Conservation (phyloP, 345 rosid species). For the Euphorbia peplus region DNA sequence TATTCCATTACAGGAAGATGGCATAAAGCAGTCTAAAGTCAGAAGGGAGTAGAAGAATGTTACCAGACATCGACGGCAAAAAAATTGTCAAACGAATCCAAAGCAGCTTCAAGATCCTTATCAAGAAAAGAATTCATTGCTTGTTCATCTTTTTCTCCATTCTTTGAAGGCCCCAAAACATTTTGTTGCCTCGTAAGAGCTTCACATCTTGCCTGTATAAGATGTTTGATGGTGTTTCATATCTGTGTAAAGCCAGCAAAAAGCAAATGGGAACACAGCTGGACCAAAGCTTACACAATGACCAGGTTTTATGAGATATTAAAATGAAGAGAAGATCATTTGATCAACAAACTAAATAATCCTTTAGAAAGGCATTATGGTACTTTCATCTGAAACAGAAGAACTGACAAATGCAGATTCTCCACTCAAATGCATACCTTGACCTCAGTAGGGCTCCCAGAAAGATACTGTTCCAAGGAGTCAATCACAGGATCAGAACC, state of each 20-base stretch:
- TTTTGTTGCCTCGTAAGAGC: constrained; percentile 62
- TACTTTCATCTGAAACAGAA: neutral
- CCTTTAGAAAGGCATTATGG: neutral
- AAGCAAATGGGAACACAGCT: constrained; percentile 78
- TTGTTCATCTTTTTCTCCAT: constrained; percentile 48
- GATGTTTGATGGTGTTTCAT: constrained; percentile 96
- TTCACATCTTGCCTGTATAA: constrained; percentile 99
- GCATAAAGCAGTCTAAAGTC: constrained; percentile 7
- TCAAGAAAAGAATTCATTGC: constrained; percentile 55
- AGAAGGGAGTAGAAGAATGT: constrained; percentile 16
- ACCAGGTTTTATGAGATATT: constrained; percentile 40
- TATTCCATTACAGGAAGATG: neutral
- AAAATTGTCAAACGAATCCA: constrained; percentile 97
- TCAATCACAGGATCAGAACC: constrained; percentile 66
- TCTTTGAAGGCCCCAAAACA: constrained; percentile 38
- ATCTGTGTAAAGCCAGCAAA: constrained; percentile 84
- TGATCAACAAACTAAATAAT: neutral
- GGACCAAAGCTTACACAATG: constrained; percentile 73
- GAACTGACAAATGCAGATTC: neutral
- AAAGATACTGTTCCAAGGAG: constrained; percentile 60
- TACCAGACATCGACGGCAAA: constrained; percentile 98
- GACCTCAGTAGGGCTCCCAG: constrained; percentile 67
- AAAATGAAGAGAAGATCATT: constrained; percentile 12
- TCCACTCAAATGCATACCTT: constrained; percentile 53
- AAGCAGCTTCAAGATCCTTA: constrained; percentile 96